Evolutionary conservation across 73 alveolate genomes (phyloP), one percentile per base, ranked within the genome.

Genomic region (Paramecium sonneborni): DNA sequence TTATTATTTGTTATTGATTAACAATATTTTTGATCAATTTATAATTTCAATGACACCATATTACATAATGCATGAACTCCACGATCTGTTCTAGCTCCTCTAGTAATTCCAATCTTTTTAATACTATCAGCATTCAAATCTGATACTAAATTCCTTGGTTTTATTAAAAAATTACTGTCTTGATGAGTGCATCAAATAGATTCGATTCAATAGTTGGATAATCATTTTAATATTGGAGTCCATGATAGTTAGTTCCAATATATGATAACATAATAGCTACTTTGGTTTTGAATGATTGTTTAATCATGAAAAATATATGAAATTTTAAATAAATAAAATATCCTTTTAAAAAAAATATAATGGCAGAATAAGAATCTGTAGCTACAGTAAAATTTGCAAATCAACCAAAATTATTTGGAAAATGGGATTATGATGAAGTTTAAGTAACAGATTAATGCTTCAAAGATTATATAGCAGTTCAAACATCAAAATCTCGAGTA

Each of bases 81-180:
- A 92, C 94, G 92, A 85, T 96, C 98, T 7, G 98, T 96, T 26
- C 98, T 84, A 24, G 98, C 96, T n/a, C 98, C 98, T 85, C 98
- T 85, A 86, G 93, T 92, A 94, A 98, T 93, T 41, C 91, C 88
- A 10, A 94, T 90, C 87, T 96, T 95, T 24, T 93, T 74, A 38
- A 96, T 56, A 41, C 85, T 85, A 18, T 98, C 98, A 76, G 91
- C 86, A 67, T 96, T 95, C 38, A 95, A 91, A 62, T 85, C 95
- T 9, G 96, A 85, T 6, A 95, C 92, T 57, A 95, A 90, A 56
- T 90, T 93, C 88, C 79, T 94, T 92, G 57, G 12, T 79, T 12
- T 18, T 38, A 79, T 24, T 12, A 23, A n/a, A 10, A 62, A 37
- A 38, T 30, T 79, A 79, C 90, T 30, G 94, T 38, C 18, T 67